Conservation (phyloP, 352 stramenopile genomes). For the Pythium monospermum region DNA sequence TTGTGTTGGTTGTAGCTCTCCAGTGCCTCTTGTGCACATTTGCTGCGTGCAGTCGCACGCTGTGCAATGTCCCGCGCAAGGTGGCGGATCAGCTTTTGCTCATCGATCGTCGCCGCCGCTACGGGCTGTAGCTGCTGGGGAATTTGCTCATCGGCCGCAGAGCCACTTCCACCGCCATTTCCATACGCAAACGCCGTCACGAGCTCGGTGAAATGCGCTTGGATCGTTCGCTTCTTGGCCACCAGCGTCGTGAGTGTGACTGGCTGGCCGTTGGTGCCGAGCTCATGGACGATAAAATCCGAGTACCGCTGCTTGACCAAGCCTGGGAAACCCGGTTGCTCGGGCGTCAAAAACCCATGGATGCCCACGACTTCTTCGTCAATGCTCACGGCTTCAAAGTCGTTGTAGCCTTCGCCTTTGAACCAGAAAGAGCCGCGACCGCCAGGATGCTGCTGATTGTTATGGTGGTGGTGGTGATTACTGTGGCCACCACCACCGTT, state of each 20-base stretch:
- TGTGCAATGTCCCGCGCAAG: constrained; percentile 9
- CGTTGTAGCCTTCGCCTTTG: constrained; percentile 38
- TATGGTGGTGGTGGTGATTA: constrained; percentile 6
- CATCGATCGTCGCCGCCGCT: neutral
- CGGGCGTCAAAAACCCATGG: constrained; percentile 27
- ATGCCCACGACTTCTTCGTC: constrained; percentile 40
- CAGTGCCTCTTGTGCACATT: constrained; percentile 22
- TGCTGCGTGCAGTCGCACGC: constrained; percentile 4
- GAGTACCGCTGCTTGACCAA: constrained; percentile 63
- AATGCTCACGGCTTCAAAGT: constrained; percentile 31
- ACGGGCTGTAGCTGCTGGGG: too few relatives aligned
- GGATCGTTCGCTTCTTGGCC: constrained; percentile 20
- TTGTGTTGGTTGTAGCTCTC: constrained; percentile 44
- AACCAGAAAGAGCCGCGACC: constrained; percentile 26
- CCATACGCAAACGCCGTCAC: constrained; percentile 15
- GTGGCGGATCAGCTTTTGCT: constrained; percentile 16
- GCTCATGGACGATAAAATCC: constrained; percentile 67
- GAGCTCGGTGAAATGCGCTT: constrained; percentile 16
- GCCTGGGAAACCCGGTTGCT: constrained; percentile 33
- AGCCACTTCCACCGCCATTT: neutral
- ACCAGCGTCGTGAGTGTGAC: constrained; percentile 25
- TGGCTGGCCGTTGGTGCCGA: constrained; percentile 20
- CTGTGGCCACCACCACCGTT: constrained; percentile 6
- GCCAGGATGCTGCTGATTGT: neutral
- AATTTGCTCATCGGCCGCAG: too few relatives aligned